phyloP scores from a whole-genome alignment of 2,329 filamentous ascomycete genomes.

The Pleomassaria siparia region DNA sequence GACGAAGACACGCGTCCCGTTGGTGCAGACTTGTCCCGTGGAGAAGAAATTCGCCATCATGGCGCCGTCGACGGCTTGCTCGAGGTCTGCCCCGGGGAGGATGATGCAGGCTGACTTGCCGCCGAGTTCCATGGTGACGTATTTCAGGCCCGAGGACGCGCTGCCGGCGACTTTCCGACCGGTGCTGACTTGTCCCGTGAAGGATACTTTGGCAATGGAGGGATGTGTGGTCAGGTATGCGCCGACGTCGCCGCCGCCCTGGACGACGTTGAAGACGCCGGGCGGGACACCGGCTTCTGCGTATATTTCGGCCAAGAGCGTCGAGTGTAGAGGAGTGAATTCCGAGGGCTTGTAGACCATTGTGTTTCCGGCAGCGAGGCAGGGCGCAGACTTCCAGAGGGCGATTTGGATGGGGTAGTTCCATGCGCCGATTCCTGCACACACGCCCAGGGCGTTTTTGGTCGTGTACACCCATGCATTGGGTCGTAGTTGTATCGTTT shows the following conservation, averaged over 20 bases:
- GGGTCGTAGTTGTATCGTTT: slow-evolving; percentile 71
- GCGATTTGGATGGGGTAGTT: slow-evolving; percentile 92
- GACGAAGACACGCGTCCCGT: slow-evolving; percentile 86
- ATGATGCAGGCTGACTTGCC: slow-evolving; percentile 83
- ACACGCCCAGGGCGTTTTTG: slow-evolving; percentile 80
- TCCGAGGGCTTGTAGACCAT: slow-evolving; percentile 93
- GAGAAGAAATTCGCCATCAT: slow-evolving; percentile 96
- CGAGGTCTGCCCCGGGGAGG: slow-evolving; percentile 75
- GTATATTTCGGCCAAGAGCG: slow-evolving; percentile 74
- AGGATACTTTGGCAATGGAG: slow-evolving; percentile 79
- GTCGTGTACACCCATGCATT: slow-evolving; percentile 82
- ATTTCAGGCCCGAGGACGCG: slow-evolving; percentile 80
- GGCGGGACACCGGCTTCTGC: slow-evolving; percentile 75
- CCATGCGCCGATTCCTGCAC: slow-evolving; percentile 86
- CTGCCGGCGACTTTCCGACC: slow-evolving; percentile 78
- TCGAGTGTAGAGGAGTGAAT: slow-evolving; percentile 80
- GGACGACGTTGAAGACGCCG: slow-evolving; percentile 85
- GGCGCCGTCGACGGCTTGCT: slow-evolving; percentile 81
- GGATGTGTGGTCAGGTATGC: slow-evolving; percentile 73
- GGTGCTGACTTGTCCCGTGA: slow-evolving; percentile 84
- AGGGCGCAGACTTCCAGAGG: slow-evolving; percentile 85
- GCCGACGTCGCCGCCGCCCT: slow-evolving; percentile 77
- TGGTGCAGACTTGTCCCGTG: slow-evolving; percentile 89
- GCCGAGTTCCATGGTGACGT: slow-evolving; percentile 88
- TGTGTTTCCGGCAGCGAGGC: slow-evolving; percentile 81